Evolutionary conservation across 1,284 basidiomycete genomes (phyloP).

Genomic region (Tremellales sp.): DNA sequence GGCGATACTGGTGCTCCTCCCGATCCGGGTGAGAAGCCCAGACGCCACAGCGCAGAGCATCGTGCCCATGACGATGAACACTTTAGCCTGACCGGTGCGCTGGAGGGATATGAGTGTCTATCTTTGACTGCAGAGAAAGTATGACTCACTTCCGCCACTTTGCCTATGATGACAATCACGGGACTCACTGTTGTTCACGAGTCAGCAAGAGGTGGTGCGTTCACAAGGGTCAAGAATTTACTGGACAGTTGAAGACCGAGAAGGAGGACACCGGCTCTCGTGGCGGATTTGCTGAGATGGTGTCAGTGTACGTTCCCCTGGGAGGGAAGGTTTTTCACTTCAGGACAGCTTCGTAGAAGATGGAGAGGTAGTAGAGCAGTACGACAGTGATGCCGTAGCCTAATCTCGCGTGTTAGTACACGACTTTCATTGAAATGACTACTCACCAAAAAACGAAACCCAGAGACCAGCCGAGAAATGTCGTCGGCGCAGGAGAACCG

Average conservation of each 20-base stretch:
- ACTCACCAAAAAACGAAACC: slow-evolving; percentile 19
- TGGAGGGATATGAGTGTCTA: not conserved
- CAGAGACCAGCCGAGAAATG: slow-evolving; percentile 22
- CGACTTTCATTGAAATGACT: not conserved
- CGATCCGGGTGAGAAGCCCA: slow-evolving; percentile 21
- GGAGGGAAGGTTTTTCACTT: slow-evolving; percentile 1
- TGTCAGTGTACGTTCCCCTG: not conserved
- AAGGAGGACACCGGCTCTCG: slow-evolving; percentile 21
- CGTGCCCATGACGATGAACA: slow-evolving; percentile 20
- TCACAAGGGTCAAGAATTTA: not conserved
- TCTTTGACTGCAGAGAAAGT: not conserved
- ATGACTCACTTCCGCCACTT: slow-evolving; percentile 18
- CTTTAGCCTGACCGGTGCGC: slow-evolving; percentile 26
- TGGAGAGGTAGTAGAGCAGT: slow-evolving; percentile 24
- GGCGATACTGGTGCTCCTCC: slow-evolving; percentile 8
- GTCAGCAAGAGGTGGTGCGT: not conserved
- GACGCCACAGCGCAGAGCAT: slow-evolving; percentile 14
- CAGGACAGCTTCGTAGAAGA: slow-evolving; percentile 27
- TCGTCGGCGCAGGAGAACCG: slow-evolving; percentile 14
- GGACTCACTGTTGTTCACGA: slow-evolving; percentile 11
- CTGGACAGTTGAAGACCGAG: slow-evolving; percentile 24
- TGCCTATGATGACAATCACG: slow-evolving; percentile 18
- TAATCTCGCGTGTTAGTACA: not conserved
- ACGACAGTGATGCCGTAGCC: slow-evolving; percentile 23
- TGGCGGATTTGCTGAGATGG: slow-evolving; percentile 15